Percentiles rank a stretch among this genome's conserved stretches.
phyloP scores from a whole-genome alignment of 2,329 filamentous ascomycete species.

The Penicillium expansum region DNA sequence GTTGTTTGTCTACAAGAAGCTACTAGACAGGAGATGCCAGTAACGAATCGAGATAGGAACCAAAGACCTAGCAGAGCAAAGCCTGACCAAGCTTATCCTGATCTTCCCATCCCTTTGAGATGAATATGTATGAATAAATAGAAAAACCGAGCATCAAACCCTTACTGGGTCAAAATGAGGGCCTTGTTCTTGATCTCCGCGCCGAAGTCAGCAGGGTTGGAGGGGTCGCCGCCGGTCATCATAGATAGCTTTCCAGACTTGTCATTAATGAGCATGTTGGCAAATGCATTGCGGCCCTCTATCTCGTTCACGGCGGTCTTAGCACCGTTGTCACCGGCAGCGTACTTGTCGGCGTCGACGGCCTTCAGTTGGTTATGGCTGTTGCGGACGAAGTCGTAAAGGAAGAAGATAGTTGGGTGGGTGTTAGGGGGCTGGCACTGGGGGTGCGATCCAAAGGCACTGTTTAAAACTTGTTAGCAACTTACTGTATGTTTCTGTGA shows the following conservation, averaged over 20 bases:
- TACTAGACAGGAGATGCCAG: neutral
- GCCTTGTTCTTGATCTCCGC: constrained; percentile 27
- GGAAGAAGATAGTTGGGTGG: constrained; percentile 46
- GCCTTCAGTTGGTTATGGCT: constrained; percentile 51
- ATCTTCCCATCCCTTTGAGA: neutral
- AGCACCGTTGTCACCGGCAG: constrained; percentile 20
- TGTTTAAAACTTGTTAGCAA: constrained; percentile 6
- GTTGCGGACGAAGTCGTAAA: constrained; percentile 67
- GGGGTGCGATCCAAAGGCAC: constrained; percentile 32
- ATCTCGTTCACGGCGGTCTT: constrained; percentile 22
- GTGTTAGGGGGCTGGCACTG: constrained; percentile 32
- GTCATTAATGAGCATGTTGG: constrained; percentile 28
- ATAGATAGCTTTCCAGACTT: constrained; percentile 27
- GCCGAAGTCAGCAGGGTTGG: constrained; percentile 29
- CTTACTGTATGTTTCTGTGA: neutral
- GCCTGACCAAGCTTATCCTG: no score
- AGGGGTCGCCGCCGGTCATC: constrained; percentile 30
- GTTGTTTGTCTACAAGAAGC: neutral
- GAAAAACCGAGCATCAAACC: neutral
- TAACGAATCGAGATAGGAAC: neutral
- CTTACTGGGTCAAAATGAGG: constrained; percentile 15
- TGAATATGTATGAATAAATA: neutral
- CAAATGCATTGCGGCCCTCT: constrained; percentile 30
- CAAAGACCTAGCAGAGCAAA: neutral
- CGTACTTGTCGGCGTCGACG: constrained; percentile 27